Base-by-base conservation (phyloP, 2,329 filamentous ascomycete genomes). In the Penicillium fuscoglaucum region DNA sequence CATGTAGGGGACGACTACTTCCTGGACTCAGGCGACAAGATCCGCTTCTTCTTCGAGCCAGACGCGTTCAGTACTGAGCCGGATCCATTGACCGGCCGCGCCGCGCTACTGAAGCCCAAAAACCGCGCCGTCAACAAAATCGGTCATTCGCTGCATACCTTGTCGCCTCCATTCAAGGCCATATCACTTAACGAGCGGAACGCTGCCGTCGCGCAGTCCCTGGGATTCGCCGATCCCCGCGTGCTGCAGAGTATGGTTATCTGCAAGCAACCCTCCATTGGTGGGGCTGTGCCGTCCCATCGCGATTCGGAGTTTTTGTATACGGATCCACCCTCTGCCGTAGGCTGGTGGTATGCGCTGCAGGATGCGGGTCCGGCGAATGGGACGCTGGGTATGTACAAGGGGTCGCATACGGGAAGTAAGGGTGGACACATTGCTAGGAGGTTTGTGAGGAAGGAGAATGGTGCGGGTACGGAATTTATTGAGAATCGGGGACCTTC, bases 1-100 rank as follows among this genome's bases (percentile, higher is more conserved):
- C 93, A 98, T 77, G 90, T 97, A 12, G 93, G 93, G 61, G 95
- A 98, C 79, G 87, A 90, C 72, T 99, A 99, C 82, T 98, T 99
- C 79, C 85, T 98, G 3, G 83, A 82, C 1, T 95, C 90, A 3
- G 92, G 91, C 61, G 90, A 98, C 81, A 93, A 97, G 78, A 81
- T 98, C 60, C 89, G 92, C 58, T 97, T 96, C 83, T 98, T 98
- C 83, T 96, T 98, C 76, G 93, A 98, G 77, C 91, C 96, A 76
- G 93, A 95, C 76, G 93, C 93, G 63, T 93, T 97, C 74, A 64
- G 65, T 29, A 44, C 68, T 1, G 49, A 64, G 2, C 64, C 67
- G 0, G 63, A 67, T 57, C 63, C 68, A 1, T 81, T 88, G 68
- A 66, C 79, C 10, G 69, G 76, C 0, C 72, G 75, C 0, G 88